Conservation (phyloP, 1,284 basidiomycete species). For the Pseudozyma sp. region DNA sequence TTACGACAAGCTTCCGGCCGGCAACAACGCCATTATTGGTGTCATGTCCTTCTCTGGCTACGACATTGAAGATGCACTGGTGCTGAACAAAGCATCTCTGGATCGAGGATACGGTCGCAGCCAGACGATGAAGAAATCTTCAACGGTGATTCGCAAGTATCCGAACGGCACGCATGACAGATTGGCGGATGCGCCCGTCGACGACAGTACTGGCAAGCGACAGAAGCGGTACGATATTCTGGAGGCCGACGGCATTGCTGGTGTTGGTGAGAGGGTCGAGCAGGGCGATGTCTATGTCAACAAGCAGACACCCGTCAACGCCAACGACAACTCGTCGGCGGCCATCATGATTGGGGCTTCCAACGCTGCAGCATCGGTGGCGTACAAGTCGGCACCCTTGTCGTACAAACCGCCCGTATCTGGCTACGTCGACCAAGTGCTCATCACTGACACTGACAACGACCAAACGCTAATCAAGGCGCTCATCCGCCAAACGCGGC, state of each 20-base stretch:
- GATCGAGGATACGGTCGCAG: conserved; percentile 98
- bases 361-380: conserved; percentile 35
- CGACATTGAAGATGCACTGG: conserved; percentile 98
- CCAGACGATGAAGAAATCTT: conserved; percentile 95
- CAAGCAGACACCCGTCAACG: conserved; percentile 93
- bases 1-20: conserved; percentile 95
- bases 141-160: conserved; percentile 93
- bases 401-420: conserved; percentile 73
- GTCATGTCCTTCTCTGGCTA: conserved; percentile 99
- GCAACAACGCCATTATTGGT: conserved; percentile 97
- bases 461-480: conserved; percentile 99
- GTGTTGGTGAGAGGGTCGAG: conserved; percentile 92
- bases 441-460: conserved; percentile 89
- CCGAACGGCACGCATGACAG: conserved; percentile 98
- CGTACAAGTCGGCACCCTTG: conserved; percentile 73
- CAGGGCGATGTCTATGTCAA: conserved; percentile 95
- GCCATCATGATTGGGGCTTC: conserved; percentile 45
- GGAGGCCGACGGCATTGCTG: conserved; percentile 90
- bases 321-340: conserved; percentile 74
- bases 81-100: conserved; percentile 83
- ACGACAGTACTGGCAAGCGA: conserved; percentile 76
- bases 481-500: conserved; percentile 94
- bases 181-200: conserved; percentile 87
- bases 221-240: conserved; percentile 90
- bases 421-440: conserved; percentile 95